Percentiles rank a stretch among this genome's conserved stretches.
Evolutionary conservation across 2,329 filamentous ascomycete genomes (phyloP).

Genomic region (Canariomyces notabilis): DNA sequence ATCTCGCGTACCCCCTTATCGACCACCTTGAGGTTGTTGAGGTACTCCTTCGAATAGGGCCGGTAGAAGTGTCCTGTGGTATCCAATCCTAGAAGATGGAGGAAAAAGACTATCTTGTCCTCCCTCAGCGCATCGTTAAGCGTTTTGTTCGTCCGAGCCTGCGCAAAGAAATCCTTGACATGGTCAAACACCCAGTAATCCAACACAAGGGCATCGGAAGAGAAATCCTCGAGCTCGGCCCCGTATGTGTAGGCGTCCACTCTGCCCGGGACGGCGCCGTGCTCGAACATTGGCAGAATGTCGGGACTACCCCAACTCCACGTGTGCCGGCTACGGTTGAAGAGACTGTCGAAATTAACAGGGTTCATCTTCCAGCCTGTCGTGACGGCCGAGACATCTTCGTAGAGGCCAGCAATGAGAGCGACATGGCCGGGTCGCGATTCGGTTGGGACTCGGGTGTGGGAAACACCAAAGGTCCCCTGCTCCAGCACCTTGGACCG

Average conservation of each 20-base stretch:
- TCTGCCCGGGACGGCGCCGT: slow-evolving; percentile 80
- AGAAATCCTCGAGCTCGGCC: slow-evolving; percentile 85
- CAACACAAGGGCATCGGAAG: slow-evolving; percentile 70
- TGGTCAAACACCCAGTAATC: slow-evolving; percentile 96
- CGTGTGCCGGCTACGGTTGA: slow-evolving; percentile 92
- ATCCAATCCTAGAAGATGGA: slow-evolving; percentile 88
- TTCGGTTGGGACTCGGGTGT: slow-evolving; percentile 94
- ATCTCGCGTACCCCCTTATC: slow-evolving; percentile 86
- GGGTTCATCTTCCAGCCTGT: slow-evolving; percentile 99
- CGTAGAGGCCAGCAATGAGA: slow-evolving; percentile 91
- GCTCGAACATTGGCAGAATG: slow-evolving; percentile 94
- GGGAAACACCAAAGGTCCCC: slow-evolving; percentile 94
- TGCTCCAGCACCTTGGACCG: slow-evolving; percentile 82
- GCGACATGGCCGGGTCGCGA: slow-evolving; percentile 95
- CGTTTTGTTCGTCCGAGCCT: slow-evolving; percentile 72
- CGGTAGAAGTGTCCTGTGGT: slow-evolving; percentile 81
- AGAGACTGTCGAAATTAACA: slow-evolving; percentile 97
- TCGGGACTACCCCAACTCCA: slow-evolving; percentile 99
- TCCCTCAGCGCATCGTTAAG: slow-evolving; percentile 67
- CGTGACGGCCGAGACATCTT: slow-evolving; percentile 94
- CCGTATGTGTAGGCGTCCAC: slow-evolving; percentile 85
- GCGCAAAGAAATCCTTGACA: slow-evolving; percentile 79
- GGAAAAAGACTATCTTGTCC: slow-evolving; percentile 89
- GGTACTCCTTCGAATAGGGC: slow-evolving; percentile 91
- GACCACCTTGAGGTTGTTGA: slow-evolving; percentile 90